These are phyloP conservation scores for Paragyromitra xinjiangensis DNA, from an alignment of 495 filamentous ascomycete genomes.

Conservation along the genomic window DNA sequence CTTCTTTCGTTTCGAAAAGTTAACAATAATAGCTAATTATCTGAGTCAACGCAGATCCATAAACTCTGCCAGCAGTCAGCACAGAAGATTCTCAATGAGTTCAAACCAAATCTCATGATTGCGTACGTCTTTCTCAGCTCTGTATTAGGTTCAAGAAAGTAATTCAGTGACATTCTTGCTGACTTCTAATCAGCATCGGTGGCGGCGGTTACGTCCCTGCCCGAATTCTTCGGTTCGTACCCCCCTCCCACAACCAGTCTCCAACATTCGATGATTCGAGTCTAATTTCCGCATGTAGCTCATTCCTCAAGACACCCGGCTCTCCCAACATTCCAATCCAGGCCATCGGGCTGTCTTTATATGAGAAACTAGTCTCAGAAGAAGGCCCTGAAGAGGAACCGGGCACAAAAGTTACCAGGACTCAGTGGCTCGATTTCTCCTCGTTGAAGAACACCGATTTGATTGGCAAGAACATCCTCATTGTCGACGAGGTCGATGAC, in stretches of 20 bases:
- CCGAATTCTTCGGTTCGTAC: constrained; percentile 77
- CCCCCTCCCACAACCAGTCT: neutral
- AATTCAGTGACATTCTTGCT: constrained; percentile 2
- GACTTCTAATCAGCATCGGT: constrained; percentile 68
- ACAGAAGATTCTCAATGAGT: constrained; percentile 77
- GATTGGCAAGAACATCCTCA: constrained; percentile 95
- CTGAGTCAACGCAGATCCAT: constrained; percentile 73
- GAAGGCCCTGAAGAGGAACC: constrained; percentile 66
- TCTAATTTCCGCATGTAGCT: constrained; percentile 58
- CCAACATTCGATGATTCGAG: neutral
- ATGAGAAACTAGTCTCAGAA: constrained; percentile 77
- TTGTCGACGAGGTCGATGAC: constrained; percentile 99
- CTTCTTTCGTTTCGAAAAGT: constrained; percentile 11
- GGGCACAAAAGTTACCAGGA: constrained; percentile 94
- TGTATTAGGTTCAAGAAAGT: neutral
- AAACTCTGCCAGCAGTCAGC: constrained; percentile 92
- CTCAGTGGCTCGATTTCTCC: constrained; percentile 95
- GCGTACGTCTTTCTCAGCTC: constrained; percentile 61
- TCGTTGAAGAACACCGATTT: constrained; percentile 85
- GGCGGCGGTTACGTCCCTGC: constrained; percentile 97
- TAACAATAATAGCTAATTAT: constrained; percentile 52
- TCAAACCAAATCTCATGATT: constrained; percentile 95
- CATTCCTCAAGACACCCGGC: constrained; percentile 91
- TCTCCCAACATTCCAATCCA: constrained; percentile 98
- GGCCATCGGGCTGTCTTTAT: constrained; percentile 96